Evolutionary conservation across 164 flowering plant species (phyloP), one percentile per base, ranked within the genome.

Genomic region (Houttuynia cordata): DNA sequence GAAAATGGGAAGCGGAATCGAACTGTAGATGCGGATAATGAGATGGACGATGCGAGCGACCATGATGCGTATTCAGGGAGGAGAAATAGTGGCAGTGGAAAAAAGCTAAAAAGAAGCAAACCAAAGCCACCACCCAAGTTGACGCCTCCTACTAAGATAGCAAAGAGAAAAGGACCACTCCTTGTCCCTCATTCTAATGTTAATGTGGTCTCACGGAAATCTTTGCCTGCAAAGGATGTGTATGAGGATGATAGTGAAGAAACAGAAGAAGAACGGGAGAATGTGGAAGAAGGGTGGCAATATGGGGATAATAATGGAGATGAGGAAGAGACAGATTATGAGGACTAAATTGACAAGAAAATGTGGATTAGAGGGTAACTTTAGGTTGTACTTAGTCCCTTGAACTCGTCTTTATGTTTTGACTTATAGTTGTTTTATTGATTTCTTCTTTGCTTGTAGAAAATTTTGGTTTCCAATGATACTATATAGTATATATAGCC

Each of bases 221-320:
- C 68, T 21, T 87, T 87, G 93, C 79, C 83, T 0, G 67, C 67
- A 24, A 86, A 81, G 63, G 96, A 81, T 54, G 24, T 56, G 24
- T 78, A 72, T 34, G 87, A 79, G 63, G 98, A 87, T 73, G 97
- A 93, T 66, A 88, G 97, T 65, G 97, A 91, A 72, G 97, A 91
- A 68, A 91, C 97, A 0, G 94, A 88, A 76, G 97, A 92, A 73
- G 96, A 92, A 40, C 72, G 82, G 17, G 98, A 89, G 18, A 81
- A 88, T 63, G 79, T 69, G 13, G 96, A 78, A 14, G 73, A 74
- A 40, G 92, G 86, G 19, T 85, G 90, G 88, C 82, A 87, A 62
- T 82, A 88, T 61, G 71, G 57, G 10, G 84, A 82, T 24, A 75
- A 76, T 63, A 75, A 84, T 25, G 91, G 84, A 19, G 93, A 91